Evolutionary conservation across 1,284 basidiomycete species (phyloP).

Genomic region (Puccinia polysora): DNA sequence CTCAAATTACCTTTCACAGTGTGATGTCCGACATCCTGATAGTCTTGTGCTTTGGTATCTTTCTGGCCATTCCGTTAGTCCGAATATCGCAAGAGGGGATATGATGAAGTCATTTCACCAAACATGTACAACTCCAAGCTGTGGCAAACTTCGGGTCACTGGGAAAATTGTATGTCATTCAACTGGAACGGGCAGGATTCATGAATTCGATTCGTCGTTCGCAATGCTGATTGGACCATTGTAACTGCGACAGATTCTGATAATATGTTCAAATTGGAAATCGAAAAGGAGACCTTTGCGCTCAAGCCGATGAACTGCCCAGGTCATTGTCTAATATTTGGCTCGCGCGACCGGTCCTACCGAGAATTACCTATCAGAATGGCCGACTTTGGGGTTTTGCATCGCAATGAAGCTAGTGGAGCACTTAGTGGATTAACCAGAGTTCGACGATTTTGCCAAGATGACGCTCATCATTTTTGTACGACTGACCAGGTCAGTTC

Average conservation of each 20-base stretch:
- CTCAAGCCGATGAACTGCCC: constrained; percentile 99
- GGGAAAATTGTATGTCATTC: constrained; percentile 64
- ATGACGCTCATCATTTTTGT: constrained; percentile 93
- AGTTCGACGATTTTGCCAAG: constrained; percentile 92
- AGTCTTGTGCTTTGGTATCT: background rate
- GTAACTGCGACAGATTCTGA: constrained; percentile 65
- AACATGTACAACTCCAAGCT: constrained; percentile 97
- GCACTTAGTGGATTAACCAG: constrained; percentile 89
- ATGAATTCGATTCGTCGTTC: no score
- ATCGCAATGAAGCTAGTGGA: constrained; percentile 93
- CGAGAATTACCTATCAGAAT: constrained; percentile 92
- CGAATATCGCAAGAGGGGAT: constrained; percentile 79
- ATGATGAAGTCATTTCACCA: constrained; percentile 92
- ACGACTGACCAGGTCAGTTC: constrained; percentile 73
- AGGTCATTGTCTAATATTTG: constrained; percentile 94
- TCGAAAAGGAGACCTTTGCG: constrained; percentile 92
- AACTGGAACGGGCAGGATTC: no score
- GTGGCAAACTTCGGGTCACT: constrained; percentile 98
- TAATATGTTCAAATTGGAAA: constrained; percentile 89
- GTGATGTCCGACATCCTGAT: background rate
- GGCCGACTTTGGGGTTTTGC: constrained; percentile 97
- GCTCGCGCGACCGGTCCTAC: constrained; percentile 87
- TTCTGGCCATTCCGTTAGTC: constrained; percentile 51
- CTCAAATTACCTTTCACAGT: background rate
- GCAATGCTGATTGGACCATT: no score